Evolutionary conservation across 1,284 basidiomycete species (phyloP).

Genomic region (Athelia psychrophila): DNA sequence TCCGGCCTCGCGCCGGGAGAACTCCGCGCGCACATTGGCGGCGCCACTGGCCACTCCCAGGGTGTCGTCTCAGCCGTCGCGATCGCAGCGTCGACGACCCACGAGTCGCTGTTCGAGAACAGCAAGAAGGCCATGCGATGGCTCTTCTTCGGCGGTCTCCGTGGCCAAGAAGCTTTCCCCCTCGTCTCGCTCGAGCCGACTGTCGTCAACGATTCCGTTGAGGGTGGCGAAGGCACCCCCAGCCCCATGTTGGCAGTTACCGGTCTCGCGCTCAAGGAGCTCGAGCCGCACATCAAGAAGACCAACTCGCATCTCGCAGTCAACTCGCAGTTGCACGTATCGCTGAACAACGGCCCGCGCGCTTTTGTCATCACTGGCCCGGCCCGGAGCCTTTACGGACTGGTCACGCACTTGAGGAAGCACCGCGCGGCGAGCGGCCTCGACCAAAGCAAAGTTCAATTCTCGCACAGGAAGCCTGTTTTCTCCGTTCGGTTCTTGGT

Average conservation of each 20-base stretch:
- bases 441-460: slow-evolving; percentile 93
- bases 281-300: slow-evolving; percentile 82
- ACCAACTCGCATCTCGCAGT: slow-evolving; percentile 85
- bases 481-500: slow-evolving; percentile 94
- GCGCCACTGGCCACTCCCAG: slow-evolving; percentile 96
- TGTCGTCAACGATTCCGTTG: slow-evolving; percentile 85
- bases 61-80: slow-evolving; percentile 92
- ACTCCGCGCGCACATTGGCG: slow-evolving; percentile 74
- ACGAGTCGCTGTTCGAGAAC: slow-evolving; percentile 75
- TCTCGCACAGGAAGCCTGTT: slow-evolving; percentile 92
- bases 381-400: slow-evolving; percentile 88
- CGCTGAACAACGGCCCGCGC: slow-evolving; percentile 89
- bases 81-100: slow-evolving; percentile 77
- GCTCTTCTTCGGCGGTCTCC: slow-evolving; percentile 92
- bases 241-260: slow-evolving; percentile 93
- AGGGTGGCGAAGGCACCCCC: slow-evolving; percentile 91
- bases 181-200: slow-evolving; percentile 86
- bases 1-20: slow-evolving; percentile 77
- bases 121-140: slow-evolving; percentile 84
- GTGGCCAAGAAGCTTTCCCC: slow-evolving; percentile 96
- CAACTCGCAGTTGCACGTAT: slow-evolving; percentile 81
- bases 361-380: slow-evolving; percentile 95
- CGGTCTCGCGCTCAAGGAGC: slow-evolving; percentile 76
- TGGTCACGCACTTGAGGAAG: slow-evolving; percentile 89
- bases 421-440: slow-evolving; percentile 83